phyloP scores from a whole-genome alignment of 768 basidiomycete species.

The Cystofilobasidium ferigula region DNA sequence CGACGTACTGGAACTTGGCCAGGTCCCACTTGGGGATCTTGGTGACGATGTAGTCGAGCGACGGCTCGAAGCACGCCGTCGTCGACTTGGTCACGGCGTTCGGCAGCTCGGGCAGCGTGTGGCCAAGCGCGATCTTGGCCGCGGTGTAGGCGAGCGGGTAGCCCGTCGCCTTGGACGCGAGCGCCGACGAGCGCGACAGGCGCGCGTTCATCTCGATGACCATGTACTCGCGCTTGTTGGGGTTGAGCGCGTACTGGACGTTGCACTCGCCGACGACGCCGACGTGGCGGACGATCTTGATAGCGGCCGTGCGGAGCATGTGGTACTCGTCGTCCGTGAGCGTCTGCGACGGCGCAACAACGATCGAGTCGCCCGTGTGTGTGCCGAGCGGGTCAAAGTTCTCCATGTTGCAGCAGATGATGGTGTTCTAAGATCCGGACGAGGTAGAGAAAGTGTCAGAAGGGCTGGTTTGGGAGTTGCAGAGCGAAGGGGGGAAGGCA shows the following conservation, averaged over 20 bases:
- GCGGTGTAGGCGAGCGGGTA: conserved; percentile 99
- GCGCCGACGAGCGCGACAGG: conserved; percentile 46
- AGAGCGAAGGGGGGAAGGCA: conserved; percentile 9
- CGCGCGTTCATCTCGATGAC: conserved; percentile 50
- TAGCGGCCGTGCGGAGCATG: conserved; percentile 93
- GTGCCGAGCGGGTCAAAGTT: conserved; percentile 99
- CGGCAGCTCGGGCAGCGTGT: conserved; percentile 92
- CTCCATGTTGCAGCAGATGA: conserved; percentile 64
- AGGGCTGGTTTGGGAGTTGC: conserved; percentile 28
- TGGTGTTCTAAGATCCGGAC: conserved; percentile 61
- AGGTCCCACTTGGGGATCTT: conserved; percentile 99
- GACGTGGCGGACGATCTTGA: conserved; percentile 72
- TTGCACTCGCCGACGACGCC: conserved; percentile 54
- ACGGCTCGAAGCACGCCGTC: conserved; percentile 97
- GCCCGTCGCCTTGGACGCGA: conserved; percentile 97
- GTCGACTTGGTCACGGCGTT: conserved; percentile 99
- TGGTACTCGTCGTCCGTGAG: conserved; percentile 96
- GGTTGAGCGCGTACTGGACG: conserved; percentile 96
- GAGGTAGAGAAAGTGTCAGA: neutral
- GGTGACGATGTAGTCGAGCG: conserved; percentile 96
- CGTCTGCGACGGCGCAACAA: conserved; percentile 96
- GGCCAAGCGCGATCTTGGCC: conserved; percentile 93
- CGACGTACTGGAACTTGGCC: conserved; percentile 90
- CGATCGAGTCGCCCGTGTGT: conserved; percentile 98
- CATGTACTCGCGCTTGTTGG: conserved; percentile 81